Evolutionary conservation across 2,329 filamentous ascomycete species (phyloP).

Genomic region (Plenodomus biglobosus): DNA sequence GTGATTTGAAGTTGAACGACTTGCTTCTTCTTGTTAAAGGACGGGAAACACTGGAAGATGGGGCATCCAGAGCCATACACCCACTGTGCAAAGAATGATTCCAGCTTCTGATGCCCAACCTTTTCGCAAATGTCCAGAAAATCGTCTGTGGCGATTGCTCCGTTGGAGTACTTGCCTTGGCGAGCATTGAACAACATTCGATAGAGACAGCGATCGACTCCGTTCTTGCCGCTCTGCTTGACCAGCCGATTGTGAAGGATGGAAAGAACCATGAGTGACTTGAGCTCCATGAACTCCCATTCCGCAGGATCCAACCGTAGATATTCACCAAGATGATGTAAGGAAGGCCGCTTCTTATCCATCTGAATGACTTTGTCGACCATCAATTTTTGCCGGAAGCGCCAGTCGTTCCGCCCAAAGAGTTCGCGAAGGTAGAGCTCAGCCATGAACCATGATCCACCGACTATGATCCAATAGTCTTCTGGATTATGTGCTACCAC

Average conservation of each 20-base stretch:
- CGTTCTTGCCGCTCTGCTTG: constrained; percentile 82
- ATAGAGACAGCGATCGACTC: constrained; percentile 81
- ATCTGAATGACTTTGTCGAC: constrained; percentile 79
- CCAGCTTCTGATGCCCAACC: constrained; percentile 80
- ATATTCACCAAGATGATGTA: constrained; percentile 76
- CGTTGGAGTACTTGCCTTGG: constrained; percentile 72
- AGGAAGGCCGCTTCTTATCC: constrained; percentile 78
- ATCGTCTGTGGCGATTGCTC: constrained; percentile 69
- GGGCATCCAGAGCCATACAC: constrained; percentile 86
- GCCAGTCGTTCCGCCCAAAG: constrained; percentile 92
- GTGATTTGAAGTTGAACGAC: constrained; percentile 89
- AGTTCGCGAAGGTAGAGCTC: constrained; percentile 88
- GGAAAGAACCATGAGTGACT: constrained; percentile 87
- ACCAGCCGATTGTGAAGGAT: constrained; percentile 89
- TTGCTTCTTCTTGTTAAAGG: constrained; percentile 96
- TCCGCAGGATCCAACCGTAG: constrained; percentile 83
- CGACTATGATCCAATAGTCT: constrained; percentile 87
- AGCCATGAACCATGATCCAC: constrained; percentile 91
- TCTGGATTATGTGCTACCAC: constrained; percentile 78
- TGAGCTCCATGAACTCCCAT: constrained; percentile 84
- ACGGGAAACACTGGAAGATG: constrained; percentile 78
- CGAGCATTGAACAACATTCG: constrained; percentile 85
- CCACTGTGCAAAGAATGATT: constrained; percentile 94
- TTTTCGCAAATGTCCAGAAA: constrained; percentile 88
- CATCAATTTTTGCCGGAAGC: constrained; percentile 83